phyloP scores from a whole-genome alignment of 2,329 filamentous ascomycete genomes.

The Teratosphaeria pseudoeucalypti region DNA sequence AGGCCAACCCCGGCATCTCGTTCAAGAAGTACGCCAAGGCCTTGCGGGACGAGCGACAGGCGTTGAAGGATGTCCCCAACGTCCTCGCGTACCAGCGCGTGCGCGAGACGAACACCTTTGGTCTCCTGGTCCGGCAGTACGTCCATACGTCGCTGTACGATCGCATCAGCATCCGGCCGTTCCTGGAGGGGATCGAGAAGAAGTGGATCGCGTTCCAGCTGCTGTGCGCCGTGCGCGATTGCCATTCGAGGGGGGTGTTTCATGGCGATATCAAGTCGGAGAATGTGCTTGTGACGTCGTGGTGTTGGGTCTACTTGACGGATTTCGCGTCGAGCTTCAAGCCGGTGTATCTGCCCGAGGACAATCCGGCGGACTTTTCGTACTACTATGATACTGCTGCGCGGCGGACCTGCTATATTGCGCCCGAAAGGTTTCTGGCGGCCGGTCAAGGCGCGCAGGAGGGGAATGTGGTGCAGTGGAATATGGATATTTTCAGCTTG shows the following conservation, averaged over 20 bases:
- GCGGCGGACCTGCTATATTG: conserved; percentile 84
- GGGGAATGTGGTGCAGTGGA: conserved; percentile 48
- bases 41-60: conserved; percentile 73
- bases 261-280: conserved; percentile 99
- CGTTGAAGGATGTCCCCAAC: conserved; percentile 76
- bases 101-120: conserved; percentile 82
- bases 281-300: conserved; percentile 92
- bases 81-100: conserved; percentile 82
- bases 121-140: conserved; percentile 88
- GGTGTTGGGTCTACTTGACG: conserved; percentile 98
- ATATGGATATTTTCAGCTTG: conserved; percentile 97
- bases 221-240: conserved; percentile 83
- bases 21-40: conserved; percentile 68
- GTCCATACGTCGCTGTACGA: conserved; percentile 96
- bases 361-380: conserved; percentile 94
- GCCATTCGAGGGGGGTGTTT: conserved; percentile 77
- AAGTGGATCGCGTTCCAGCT: conserved; percentile 97
- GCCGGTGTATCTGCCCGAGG: conserved; percentile 82
- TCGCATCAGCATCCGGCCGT: conserved; percentile 88
- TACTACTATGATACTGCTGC: conserved; percentile 96
- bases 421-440: conserved; percentile 80
- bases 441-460: conserved; percentile 50
- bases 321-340: conserved; percentile 97
- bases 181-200: conserved; percentile 95
- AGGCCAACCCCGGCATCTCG: conserved; percentile 74